A percentile compares a stretch with the other conserved stretches of the same genome.
Conservation (phyloP, 768 basidiomycete genomes). For the Goffeauzyma gilvescens region DNA sequence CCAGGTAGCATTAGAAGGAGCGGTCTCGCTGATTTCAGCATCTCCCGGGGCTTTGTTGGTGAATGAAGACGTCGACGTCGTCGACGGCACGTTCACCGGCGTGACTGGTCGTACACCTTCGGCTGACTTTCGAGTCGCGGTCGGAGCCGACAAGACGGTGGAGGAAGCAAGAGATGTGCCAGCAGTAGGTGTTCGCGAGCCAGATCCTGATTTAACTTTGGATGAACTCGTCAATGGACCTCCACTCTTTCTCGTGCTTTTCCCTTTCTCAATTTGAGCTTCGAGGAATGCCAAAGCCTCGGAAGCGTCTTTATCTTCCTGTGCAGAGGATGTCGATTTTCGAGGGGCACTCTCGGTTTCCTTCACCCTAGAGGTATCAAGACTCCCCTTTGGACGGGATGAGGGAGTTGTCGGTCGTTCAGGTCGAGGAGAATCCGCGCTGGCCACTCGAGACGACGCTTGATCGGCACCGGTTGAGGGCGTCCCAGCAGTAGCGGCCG, state of each 20-base stretch:
- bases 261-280: conserved; percentile 63
- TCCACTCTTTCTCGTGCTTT: too few relatives aligned
- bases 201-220: too few relatives aligned
- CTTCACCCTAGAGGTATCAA: too few relatives aligned
- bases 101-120: conserved; percentile 22
- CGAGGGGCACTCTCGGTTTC: too few relatives aligned
- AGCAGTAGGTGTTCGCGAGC: too few relatives aligned
- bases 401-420: not conserved
- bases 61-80: conserved; percentile 20
- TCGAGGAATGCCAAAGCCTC: conserved; percentile 67
- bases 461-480: conserved; percentile 6
- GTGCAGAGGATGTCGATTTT: too few relatives aligned
- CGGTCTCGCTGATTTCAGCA: too few relatives aligned
- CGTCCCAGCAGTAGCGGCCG: conserved; percentile 5
- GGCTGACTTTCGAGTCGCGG: conserved; percentile 35
- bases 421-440: too few relatives aligned
- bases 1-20: conserved; percentile 84
- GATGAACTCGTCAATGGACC: too few relatives aligned
- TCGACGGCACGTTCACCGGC: conserved; percentile 12
- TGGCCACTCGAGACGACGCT: not conserved
- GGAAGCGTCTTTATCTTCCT: conserved; percentile 5
- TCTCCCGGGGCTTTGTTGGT: conserved; percentile 28
- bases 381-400: too few relatives aligned
- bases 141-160: conserved; percentile 9
- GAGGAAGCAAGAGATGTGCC: too few relatives aligned